phyloP scores from a whole-genome alignment of 1,139 yeast genomes.

The Geotrichum histeridarum region DNA sequence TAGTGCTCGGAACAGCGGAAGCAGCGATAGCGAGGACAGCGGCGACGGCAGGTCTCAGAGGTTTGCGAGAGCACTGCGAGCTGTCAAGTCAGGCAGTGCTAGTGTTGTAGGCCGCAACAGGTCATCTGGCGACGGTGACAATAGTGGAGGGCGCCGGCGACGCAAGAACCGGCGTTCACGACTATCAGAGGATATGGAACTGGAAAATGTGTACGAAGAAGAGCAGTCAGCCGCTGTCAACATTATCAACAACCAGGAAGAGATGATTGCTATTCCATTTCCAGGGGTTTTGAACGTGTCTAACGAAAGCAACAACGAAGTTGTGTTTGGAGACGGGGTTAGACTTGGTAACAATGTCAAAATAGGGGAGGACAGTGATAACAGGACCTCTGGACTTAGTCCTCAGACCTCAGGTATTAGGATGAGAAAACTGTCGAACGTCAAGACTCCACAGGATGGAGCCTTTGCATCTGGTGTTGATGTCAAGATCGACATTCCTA shows the following conservation, averaged over 20 bases:
- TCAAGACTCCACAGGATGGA: background rate
- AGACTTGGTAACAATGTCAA: background rate
- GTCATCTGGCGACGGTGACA: background rate
- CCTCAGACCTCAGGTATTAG: background rate
- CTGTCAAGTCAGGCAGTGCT: constrained; percentile 13
- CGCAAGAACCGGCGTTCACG: background rate
- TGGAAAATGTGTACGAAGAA: constrained; percentile 8
- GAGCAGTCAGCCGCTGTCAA: constrained; percentile 1
- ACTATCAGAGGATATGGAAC: background rate
- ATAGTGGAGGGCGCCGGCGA: background rate
- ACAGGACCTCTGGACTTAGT: background rate
- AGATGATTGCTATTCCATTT: constrained; percentile 9
- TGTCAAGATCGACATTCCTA: background rate
- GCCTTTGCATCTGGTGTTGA: constrained; percentile 1
- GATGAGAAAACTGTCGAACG: background rate
- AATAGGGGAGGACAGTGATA: background rate
- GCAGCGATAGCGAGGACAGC: background rate
- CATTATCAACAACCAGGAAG: constrained; percentile 1
- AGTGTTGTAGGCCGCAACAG: constrained; percentile 3
- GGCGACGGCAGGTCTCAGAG: constrained; percentile 9
- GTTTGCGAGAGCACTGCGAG: constrained; percentile 15
- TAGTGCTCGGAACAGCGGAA: constrained; percentile 4
- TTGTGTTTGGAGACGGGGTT: constrained; percentile 10
- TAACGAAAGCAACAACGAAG: constrained; percentile 1
- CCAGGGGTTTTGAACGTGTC: constrained; percentile 17